Evolutionary conservation across 2,329 filamentous ascomycete genomes (phyloP).

Genomic region (Colletotrichum eremochloae): DNA sequence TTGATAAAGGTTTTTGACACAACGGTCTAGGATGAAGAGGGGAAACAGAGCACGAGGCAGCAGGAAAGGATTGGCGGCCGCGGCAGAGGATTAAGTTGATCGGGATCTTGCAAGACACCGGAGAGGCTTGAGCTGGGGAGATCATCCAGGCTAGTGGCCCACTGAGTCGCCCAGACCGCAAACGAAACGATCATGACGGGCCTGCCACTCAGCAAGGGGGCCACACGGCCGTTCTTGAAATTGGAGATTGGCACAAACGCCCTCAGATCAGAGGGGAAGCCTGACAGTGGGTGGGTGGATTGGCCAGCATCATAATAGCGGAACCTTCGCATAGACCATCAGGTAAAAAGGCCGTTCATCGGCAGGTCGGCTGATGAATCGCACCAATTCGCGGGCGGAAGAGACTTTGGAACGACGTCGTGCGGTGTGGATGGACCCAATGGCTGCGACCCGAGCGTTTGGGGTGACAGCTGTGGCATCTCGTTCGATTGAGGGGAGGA

Average conservation of each 20-base stretch:
- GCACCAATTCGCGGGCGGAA: constrained; percentile 13
- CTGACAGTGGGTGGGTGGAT: constrained; percentile 19
- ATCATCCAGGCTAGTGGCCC: constrained; percentile 20
- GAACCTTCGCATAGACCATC: constrained; percentile 21
- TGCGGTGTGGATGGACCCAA: constrained; percentile 36
- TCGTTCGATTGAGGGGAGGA: constrained; percentile 4
- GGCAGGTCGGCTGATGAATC: constrained; percentile 34
- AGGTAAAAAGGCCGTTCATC: constrained; percentile 11
- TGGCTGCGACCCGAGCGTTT: constrained; percentile 30
- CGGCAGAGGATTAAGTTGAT: constrained; percentile 29
- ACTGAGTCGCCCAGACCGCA: constrained; percentile 3
- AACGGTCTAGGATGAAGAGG: constrained; percentile 3
- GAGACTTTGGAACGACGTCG: constrained; percentile 10
- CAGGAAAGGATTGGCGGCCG: constrained; percentile 18
- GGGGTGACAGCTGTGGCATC: constrained; percentile 18
- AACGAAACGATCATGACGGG: constrained; percentile 12
- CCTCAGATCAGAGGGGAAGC: not conserved
- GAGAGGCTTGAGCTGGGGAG: constrained; percentile 21
- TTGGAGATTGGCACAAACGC: constrained; percentile 11
- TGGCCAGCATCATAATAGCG: constrained; percentile 27
- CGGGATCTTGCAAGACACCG: constrained; percentile 30
- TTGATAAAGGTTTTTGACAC: constrained; percentile 26
- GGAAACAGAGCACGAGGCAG: constrained; percentile 18
- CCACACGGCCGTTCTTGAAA: not conserved
- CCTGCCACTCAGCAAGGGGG: constrained; percentile 28